Base-by-base conservation (phyloP, 306 rosid genomes). In the Senna tora region DNA sequence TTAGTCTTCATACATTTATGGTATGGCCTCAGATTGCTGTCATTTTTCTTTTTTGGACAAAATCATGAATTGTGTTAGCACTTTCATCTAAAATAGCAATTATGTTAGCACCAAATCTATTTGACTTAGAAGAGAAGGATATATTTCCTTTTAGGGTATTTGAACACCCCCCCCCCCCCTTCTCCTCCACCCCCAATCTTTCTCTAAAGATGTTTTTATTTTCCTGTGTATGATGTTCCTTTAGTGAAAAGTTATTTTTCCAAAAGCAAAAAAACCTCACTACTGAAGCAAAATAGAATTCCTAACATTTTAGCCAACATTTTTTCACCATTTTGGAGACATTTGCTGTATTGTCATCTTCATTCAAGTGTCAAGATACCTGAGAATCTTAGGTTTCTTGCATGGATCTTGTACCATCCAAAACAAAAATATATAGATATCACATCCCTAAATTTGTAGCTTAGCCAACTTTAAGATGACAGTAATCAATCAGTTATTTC, bases 161-260 rank as follows among this genome's bases (percentile, higher is more conserved):
- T 25, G 6, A 56, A 25, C n/a, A 25, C 30, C 30, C 30, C 30
- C 30, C 30, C 30, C 30, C 30, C 30, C 30, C 30, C 1, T 1
- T 3, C 30, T 1, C 30, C 30, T 25, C 30, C 30, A 25, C 1
- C 30, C 30, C 30, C 30, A 25, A 25, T 72, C 22, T 19, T 45
- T 33, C 20, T 66, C 7, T 16, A n/a, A 17, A 45, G 42, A 46
- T 14, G 45, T 34, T 41, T 45, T 55, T 25, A 3, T n/a, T n/a
- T n/a, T 42, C 42, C 67, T 45, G 32, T 0, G 30, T 14, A 13
- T 32, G 65, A 75, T 65, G 53, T 57, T 49, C 30, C 34, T 43
- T 30, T 22, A 51, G 14, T 13, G 3, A 15, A 4, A 8, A 21
- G 25, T 32, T 5, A 6, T 46, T 65, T 21, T 25, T n/a, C n/a